These are phyloP conservation scores for Neophaeococcomyces mojaviensis DNA, from an alignment of 2,329 filamentous ascomycete genomes.

Conservation along the genomic window DNA sequence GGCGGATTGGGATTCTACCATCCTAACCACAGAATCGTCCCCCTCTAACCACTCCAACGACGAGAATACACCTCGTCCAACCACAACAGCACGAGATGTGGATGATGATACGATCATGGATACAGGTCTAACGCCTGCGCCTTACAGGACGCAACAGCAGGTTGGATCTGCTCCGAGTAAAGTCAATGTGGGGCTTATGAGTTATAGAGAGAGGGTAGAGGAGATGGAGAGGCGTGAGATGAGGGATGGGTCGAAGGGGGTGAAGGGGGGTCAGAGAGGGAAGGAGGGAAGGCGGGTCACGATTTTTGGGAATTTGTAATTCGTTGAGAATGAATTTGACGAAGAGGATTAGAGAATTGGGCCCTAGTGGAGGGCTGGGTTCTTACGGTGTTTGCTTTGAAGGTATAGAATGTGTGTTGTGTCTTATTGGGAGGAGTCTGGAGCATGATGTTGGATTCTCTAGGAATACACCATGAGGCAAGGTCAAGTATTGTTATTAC, in stretches of 20 bases:
- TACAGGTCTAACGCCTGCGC: constrained; percentile 7
- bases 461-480: too few species aligned
- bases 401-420: too few species aligned
- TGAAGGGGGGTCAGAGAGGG: constrained; percentile 2
- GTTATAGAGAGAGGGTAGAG: constrained; percentile 7
- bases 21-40: background rate
- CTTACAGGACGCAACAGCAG: background rate
- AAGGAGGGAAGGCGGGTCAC: constrained; percentile 1
- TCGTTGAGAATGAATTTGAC: too few species aligned
- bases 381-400: too few species aligned
- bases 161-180: constrained; percentile 4
- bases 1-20: background rate
- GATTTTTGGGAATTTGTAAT: constrained; percentile 2
- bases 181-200: constrained; percentile 2
- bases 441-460: too few species aligned
- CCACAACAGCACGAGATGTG: background rate
- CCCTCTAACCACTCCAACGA: background rate
- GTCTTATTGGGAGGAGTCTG: too few species aligned
- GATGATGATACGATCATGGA: constrained; percentile 1
- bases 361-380: too few species aligned
- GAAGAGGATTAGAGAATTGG: too few species aligned
- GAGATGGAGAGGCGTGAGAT: constrained; percentile 8
- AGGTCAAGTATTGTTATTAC: too few species aligned
- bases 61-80: background rate
- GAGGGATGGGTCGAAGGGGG: constrained; percentile 4